phyloP scores from a whole-genome alignment of 805 yeast species.

The Cyberlindnera bimundalis region DNA sequence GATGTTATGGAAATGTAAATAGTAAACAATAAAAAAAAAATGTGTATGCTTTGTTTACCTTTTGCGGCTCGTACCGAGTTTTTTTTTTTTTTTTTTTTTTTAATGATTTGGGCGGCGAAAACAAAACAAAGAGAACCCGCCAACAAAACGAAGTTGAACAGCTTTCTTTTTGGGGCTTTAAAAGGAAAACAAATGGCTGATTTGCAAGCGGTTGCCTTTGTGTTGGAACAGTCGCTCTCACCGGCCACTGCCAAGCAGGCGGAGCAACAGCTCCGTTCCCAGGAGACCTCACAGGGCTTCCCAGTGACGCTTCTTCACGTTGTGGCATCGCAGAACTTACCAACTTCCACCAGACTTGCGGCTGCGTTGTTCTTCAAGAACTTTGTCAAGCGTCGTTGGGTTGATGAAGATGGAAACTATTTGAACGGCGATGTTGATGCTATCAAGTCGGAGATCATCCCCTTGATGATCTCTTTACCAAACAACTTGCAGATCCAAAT shows the following conservation, averaged over 20 bases:
- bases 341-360: slow-evolving; percentile 67
- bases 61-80: slow-evolving; percentile 13
- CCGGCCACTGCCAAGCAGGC: slow-evolving; percentile 65
- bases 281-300: slow-evolving; percentile 72
- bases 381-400: slow-evolving; percentile 80
- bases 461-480: slow-evolving; percentile 83
- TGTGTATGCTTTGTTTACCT: slow-evolving; percentile 17
- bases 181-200: slow-evolving; percentile 25
- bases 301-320: slow-evolving; percentile 71
- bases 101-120: neutral
- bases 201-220: slow-evolving; percentile 48
- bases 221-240: slow-evolving; percentile 59
- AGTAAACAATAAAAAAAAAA: neutral
- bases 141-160: no score
- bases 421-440: slow-evolving; percentile 64
- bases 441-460: slow-evolving; percentile 73
- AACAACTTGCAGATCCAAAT: slow-evolving; percentile 82
- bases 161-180: no score
- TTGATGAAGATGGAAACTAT: slow-evolving; percentile 83
- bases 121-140: slow-evolving; percentile 1
- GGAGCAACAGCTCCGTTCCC: slow-evolving; percentile 57
- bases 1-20: no score
- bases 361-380: slow-evolving; percentile 91
- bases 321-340: slow-evolving; percentile 58
- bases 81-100: slow-evolving; percentile 4